phyloP scores from a whole-genome alignment of 495 filamentous ascomycete species.

The Articulospora tetracladia region DNA sequence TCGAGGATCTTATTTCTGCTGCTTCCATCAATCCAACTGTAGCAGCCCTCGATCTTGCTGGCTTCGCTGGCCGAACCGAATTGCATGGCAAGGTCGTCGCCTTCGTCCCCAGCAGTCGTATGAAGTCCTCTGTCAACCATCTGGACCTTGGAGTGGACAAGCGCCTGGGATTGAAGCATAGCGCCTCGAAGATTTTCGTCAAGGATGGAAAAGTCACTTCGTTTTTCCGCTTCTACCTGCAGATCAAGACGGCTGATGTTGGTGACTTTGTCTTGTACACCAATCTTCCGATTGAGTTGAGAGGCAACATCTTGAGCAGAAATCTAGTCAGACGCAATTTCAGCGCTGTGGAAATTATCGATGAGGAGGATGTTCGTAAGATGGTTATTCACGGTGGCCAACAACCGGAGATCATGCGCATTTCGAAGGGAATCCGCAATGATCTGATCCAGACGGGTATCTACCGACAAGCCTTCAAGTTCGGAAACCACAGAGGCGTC shows the following conservation, averaged over 20 bases:
- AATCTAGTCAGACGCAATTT: not conserved
- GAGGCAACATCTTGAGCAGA: slow-evolving; percentile 1
- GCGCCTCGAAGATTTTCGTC: not conserved
- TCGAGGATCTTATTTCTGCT: not conserved
- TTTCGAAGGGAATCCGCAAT: not conserved
- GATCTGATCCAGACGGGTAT: not conserved
- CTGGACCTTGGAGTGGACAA: not conserved
- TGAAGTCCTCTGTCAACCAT: not conserved
- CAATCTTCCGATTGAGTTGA: slow-evolving; percentile 11
- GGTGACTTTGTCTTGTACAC: slow-evolving; percentile 1
- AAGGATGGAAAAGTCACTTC: not conserved
- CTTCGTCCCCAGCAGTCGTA: not conserved
- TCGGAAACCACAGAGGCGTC: not conserved
- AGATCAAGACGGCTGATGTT: not conserved
- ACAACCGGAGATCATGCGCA: not conserved
- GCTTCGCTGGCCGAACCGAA: not conserved
- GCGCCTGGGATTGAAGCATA: not conserved
- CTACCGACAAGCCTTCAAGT: not conserved
- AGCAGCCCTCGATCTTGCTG: not conserved
- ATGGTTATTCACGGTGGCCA: not conserved
- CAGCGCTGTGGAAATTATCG: not conserved
- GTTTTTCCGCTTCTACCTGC: not conserved
- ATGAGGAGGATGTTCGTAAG: not conserved
- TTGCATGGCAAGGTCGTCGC: not conserved
- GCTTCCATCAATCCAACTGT: not conserved